Evolutionary conservation across 1,139 yeast genomes (phyloP).

Genomic region (Scheffersomyces illinoinensis): DNA sequence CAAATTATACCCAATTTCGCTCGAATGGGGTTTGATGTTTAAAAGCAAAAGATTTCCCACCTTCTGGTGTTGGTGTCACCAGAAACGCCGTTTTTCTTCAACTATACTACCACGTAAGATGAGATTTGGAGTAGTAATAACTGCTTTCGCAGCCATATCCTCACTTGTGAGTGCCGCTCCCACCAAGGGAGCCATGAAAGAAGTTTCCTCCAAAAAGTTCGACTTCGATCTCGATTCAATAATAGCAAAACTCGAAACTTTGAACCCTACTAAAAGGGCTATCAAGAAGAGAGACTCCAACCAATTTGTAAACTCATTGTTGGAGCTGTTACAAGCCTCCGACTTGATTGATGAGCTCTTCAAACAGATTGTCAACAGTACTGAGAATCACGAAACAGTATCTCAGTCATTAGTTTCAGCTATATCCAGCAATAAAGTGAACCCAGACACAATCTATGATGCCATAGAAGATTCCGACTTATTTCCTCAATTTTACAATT

Average conservation of each 20-base stretch:
- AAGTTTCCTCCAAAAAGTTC: conserved; percentile 1
- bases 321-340: conserved; percentile 14
- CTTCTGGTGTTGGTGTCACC: conserved; percentile 1
- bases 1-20: conserved; percentile 11
- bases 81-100: background rate
- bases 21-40: conserved; percentile 1
- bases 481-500: conserved; percentile 20
- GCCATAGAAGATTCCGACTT: conserved; percentile 20
- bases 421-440: conserved; percentile 18
- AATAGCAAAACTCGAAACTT: conserved; percentile 1
- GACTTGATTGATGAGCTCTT: conserved; percentile 18
- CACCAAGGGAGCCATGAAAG: background rate
- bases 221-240: conserved; percentile 6
- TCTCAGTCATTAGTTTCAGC: conserved; percentile 14
- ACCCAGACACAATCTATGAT: conserved; percentile 15
- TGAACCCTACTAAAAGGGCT: background rate
- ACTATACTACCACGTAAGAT: background rate
- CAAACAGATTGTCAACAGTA: conserved; percentile 15
- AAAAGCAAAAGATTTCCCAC: background rate
- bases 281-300: conserved; percentile 12
- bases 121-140: background rate
- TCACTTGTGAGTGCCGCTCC: conserved; percentile 4
- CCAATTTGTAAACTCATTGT: conserved; percentile 13
- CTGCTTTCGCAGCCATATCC: conserved; percentile 1
- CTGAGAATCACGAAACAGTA: conserved; percentile 14